Evolutionary conservation across 2,329 filamentous ascomycete genomes (phyloP), one percentile per base, ranked within the genome.

Genomic region (Sarocladium brachiariae): DNA sequence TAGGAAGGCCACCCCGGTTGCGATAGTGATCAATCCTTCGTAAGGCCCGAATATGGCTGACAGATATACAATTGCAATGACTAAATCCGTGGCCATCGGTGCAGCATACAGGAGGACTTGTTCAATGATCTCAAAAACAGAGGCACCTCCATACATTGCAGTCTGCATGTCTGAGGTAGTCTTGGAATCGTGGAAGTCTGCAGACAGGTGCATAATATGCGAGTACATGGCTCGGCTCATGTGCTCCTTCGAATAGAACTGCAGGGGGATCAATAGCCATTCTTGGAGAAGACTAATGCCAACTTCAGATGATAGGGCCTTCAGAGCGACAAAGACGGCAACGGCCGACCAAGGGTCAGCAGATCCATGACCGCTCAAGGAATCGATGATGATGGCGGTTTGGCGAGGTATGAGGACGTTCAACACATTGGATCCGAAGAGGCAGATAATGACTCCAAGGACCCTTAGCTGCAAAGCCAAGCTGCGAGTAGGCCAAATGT

Each of bases 361-460:
- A 38, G 71, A 66, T 37, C 75, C 72, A 31, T 60, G 64, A 8
- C 73, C 70, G 25, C 74, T 74, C 19, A 95, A 69, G 53, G 79
- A 79, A 59, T 93, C 81, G 55, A 88, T 84, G 55, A 95, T 83
- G 52, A 87, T 81, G 55, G 89, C 89, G 27, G 92, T 80, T 61
- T 93, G 87, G 18, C 86, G 78, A n/a, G 89, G 89, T 27, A 89
- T 81, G 37, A 95, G 69, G 13, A 95, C 72, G 58, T 90, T 88
- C 47, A 95, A 71, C 4, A 79, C 79, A 56, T 91, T 89, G 51
- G 83, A 79, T 49, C 75, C 70, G n/a, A 90, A 64, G 19, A 93
- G 72, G 57, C 86, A 86, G 1, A 87, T 38, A 0, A 78, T 77
- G 39, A 93, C 83, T 3, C 87, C 72, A 10, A 78, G 69, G 18